These are phyloP conservation scores for Ulota crispa DNA, from an alignment of 225 moss, liverwort and hornwort genomes.

Conservation along the genomic window DNA sequence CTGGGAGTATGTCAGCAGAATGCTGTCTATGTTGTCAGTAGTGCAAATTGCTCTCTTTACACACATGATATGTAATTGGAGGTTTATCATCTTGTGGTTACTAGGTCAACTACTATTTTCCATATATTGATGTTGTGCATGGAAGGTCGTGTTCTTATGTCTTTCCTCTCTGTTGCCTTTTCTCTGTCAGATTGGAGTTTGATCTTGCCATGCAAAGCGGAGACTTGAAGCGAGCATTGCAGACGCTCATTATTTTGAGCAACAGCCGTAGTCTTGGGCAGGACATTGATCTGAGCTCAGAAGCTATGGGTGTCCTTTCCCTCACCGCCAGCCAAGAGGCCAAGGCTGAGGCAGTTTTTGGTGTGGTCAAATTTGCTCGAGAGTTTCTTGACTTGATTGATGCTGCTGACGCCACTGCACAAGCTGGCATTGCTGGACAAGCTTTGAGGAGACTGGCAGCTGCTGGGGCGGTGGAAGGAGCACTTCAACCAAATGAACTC, in stretches of 20 bases:
- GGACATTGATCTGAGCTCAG: constrained; percentile 72
- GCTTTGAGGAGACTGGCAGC: constrained; percentile 87
- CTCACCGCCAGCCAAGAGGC: constrained; percentile 73
- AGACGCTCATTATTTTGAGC: constrained; percentile 86
- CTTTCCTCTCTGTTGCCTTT: constrained; percentile 18
- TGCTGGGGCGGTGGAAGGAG: constrained; percentile 88
- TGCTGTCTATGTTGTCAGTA: background rate
- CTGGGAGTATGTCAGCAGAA: constrained; percentile 2
- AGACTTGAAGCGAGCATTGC: constrained; percentile 93
- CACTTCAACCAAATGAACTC: constrained; percentile 80
- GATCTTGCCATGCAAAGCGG: constrained; percentile 96
- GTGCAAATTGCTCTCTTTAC: background rate
- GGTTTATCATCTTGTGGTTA: background rate
- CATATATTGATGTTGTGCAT: constrained; percentile 9
- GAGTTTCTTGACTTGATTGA: constrained; percentile 94
- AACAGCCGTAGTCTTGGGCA: constrained; percentile 88
- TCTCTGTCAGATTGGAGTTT: constrained; percentile 79
- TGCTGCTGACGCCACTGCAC: constrained; percentile 97
- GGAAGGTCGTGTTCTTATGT: constrained; percentile 8
- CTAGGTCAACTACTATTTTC: background rate
- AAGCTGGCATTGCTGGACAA: constrained; percentile 80
- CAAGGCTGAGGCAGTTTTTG: constrained; percentile 89
- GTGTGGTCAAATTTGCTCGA: constrained; percentile 89
- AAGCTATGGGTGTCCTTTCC: constrained; percentile 71
- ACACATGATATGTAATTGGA: background rate